Percentiles rank a stretch among this genome's conserved stretches.
phyloP scores from a whole-genome alignment of 768 basidiomycete species.

The Leccinellum luteum region DNA sequence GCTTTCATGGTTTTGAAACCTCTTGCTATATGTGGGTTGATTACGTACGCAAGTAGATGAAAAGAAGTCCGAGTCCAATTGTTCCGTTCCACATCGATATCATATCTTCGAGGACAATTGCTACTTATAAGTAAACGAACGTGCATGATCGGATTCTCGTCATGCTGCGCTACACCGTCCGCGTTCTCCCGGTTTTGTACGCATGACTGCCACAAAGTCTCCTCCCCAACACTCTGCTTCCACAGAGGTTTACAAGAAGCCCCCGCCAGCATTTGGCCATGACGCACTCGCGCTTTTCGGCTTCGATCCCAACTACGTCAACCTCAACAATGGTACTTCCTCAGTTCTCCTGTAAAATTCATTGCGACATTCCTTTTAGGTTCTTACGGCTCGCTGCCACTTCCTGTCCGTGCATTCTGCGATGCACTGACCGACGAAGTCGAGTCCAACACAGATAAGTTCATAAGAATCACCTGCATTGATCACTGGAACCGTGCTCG shows the following conservation, averaged over 20 bases:
- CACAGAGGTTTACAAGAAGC: constrained; percentile 18
- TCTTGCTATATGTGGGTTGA: no score
- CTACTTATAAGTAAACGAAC: no score
- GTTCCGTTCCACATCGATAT: no score
- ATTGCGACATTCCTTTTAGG: constrained; percentile 34
- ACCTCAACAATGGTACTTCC: constrained; percentile 60
- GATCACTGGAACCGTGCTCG: constrained; percentile 39
- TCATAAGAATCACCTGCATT: constrained; percentile 40
- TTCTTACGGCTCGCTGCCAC: constrained; percentile 56
- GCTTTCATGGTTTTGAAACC: no score
- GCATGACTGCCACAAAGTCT: constrained; percentile 7
- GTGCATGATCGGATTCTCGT: not conserved
- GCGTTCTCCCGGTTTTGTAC: not conserved
- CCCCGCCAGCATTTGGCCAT: constrained; percentile 54
- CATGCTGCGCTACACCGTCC: not conserved
- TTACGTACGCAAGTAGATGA: no score
- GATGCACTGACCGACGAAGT: constrained; percentile 39
- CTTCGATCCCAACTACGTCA: constrained; percentile 57
- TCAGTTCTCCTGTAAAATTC: not conserved
- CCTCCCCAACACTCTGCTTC: not conserved
- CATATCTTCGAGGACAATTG: no score
- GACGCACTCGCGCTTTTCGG: constrained; percentile 50
- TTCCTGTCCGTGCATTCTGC: constrained; percentile 47
- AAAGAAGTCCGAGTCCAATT: no score
- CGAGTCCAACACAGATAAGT: constrained; percentile 58